phyloP scores from a whole-genome alignment of 345 rosid genomes.

The Aegle marmelos region DNA sequence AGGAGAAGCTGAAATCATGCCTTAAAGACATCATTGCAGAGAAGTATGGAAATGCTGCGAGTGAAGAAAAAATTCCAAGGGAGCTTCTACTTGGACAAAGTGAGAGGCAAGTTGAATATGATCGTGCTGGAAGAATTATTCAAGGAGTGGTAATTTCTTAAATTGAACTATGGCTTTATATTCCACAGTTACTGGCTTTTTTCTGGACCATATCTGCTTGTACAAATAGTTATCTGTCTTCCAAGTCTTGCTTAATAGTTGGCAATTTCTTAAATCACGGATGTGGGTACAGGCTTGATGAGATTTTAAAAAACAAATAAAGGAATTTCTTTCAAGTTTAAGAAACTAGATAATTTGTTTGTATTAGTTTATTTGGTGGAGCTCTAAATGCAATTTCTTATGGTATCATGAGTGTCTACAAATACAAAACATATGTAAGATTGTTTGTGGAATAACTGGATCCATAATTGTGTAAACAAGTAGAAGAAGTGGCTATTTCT shows the following conservation, averaged over 20 bases:
- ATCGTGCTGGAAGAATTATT: constrained; percentile 63
- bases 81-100: constrained; percentile 78
- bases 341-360: background rate
- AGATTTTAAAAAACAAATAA: background rate
- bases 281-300: background rate
- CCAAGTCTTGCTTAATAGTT: too few species aligned
- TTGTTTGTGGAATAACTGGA: background rate
- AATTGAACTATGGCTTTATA: too few species aligned
- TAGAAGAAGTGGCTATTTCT: background rate
- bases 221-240: too few species aligned
- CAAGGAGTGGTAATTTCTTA: constrained; percentile 51
- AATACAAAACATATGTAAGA: background rate
- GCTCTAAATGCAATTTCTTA: background rate
- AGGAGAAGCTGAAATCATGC: constrained; percentile 50
- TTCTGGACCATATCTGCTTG: too few species aligned
- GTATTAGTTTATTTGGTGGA: background rate
- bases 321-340: background rate
- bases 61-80: constrained; percentile 52
- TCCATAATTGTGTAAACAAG: background rate
- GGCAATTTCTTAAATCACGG: too few species aligned
- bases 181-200: too few species aligned
- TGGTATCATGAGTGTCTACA: background rate
- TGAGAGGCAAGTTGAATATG: constrained; percentile 72
- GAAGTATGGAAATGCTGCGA: constrained; percentile 64
- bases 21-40: constrained; percentile 51